These are phyloP conservation scores for Cercospora zeae-maydis DNA, from an alignment of 2,329 filamentous ascomycete genomes.

Conservation along the genomic window DNA sequence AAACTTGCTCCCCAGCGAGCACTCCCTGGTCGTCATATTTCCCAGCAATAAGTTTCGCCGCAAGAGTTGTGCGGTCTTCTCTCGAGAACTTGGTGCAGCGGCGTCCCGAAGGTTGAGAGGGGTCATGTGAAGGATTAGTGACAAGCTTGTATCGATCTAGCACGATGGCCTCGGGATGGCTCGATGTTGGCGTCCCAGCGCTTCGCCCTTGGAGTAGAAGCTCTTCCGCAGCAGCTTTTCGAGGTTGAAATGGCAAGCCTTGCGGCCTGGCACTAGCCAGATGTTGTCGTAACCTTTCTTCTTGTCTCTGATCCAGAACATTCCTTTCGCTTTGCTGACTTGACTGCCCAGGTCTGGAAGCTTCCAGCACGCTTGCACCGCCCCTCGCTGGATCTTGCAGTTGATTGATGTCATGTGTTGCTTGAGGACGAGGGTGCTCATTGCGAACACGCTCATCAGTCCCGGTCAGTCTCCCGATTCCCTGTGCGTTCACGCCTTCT, in stretches of 20 bases:
- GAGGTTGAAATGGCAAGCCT: slow-evolving; percentile 10
- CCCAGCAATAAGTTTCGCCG: slow-evolving; percentile 25
- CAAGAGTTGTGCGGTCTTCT: slow-evolving; percentile 9
- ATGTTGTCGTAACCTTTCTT: background rate
- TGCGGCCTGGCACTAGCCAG: slow-evolving; percentile 6
- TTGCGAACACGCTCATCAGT: slow-evolving; percentile 13
- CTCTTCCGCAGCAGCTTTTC: background rate
- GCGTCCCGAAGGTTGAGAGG: background rate
- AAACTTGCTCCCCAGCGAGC: slow-evolving; percentile 8
- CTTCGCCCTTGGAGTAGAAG: slow-evolving; percentile 25
- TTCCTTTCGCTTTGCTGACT: background rate
- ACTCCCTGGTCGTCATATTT: slow-evolving; percentile 12
- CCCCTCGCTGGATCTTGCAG: slow-evolving; percentile 17
- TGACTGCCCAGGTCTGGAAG: background rate
- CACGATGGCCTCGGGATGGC: slow-evolving; percentile 26
- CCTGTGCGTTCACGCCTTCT: slow-evolving; percentile 27
- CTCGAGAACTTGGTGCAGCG: background rate
- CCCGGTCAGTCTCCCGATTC: slow-evolving; percentile 13
- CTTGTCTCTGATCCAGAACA: background rate
- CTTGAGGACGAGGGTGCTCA: slow-evolving; percentile 14
- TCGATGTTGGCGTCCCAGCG: slow-evolving; percentile 24
- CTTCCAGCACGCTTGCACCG: slow-evolving; percentile 15
- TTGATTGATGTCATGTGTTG: background rate
- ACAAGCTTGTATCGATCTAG: slow-evolving; percentile 26
- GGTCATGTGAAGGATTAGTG: slow-evolving; percentile 16